A percentile compares a stretch with the other conserved stretches of the same genome.
phyloP scores from a whole-genome alignment of 2,329 filamentous ascomycete species.

The Botrytis hyacinthi region DNA sequence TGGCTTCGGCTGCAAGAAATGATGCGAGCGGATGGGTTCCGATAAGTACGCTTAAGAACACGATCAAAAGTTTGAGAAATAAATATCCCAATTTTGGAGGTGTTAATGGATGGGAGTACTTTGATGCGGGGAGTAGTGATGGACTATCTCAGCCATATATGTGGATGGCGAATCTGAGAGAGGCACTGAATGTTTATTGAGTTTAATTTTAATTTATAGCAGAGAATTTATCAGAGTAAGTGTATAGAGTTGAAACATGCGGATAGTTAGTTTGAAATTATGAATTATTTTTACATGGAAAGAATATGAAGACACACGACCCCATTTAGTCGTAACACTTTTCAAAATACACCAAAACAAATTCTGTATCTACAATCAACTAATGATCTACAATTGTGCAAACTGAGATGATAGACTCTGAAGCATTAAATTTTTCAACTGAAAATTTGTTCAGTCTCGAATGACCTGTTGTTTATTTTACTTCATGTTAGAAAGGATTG shows the following conservation, averaged over 20 bases:
- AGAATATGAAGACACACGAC: neutral
- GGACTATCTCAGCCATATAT: slow-evolving; percentile 43
- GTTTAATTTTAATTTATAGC: neutral
- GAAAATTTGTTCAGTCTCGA: neutral
- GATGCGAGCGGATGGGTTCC: slow-evolving; percentile 23
- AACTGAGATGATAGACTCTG: neutral
- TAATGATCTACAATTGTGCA: neutral
- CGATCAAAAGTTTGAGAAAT: slow-evolving; percentile 37
- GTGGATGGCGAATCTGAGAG: slow-evolving; percentile 22
- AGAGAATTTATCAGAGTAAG: neutral
- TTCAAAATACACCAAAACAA: neutral
- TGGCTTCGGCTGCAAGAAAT: slow-evolving; percentile 7
- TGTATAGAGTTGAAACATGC: neutral
- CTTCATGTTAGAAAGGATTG: neutral
- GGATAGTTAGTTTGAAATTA: neutral
- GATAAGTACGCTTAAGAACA: slow-evolving; percentile 30
- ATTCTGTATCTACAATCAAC: neutral
- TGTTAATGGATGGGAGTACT: slow-evolving; percentile 52
- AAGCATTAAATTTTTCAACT: fast-evolving
- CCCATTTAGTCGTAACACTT: neutral
- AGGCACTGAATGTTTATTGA: slow-evolving; percentile 9
- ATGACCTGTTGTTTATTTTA: neutral
- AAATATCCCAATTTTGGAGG: slow-evolving; percentile 25
- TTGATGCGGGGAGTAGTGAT: slow-evolving; percentile 54
- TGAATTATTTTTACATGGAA: neutral